Conservation (phyloP, 148 eudicot genomes). For the Nyssa sinensis region DNA sequence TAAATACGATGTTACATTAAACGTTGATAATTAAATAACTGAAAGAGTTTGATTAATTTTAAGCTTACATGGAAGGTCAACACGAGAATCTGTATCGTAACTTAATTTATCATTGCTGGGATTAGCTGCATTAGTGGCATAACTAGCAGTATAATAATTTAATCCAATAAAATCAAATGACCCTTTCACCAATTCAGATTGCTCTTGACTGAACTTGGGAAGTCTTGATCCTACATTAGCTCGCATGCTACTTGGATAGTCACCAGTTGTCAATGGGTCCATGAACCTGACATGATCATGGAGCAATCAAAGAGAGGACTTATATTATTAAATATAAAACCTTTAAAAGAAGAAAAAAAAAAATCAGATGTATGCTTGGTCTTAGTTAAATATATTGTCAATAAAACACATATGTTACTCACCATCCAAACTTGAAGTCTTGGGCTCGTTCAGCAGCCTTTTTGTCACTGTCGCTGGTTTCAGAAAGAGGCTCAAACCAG, state of each 20-base stretch:
- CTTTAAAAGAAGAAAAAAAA: too few relatives aligned
- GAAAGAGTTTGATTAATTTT: too few relatives aligned
- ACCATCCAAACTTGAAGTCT: neutral
- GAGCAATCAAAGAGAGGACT: too few relatives aligned
- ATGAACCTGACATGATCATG: too few relatives aligned
- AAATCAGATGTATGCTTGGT: too few relatives aligned
- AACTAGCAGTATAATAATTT: neutral
- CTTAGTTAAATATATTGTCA: too few relatives aligned
- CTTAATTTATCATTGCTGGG: neutral
- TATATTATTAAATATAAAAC: too few relatives aligned
- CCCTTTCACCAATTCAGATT: neutral
- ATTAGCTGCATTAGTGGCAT: too few relatives aligned
- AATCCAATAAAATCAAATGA: neutral
- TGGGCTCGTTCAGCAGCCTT: neutral
- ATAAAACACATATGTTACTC: neutral
- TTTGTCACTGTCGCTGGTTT: neutral
- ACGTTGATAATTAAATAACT: too few relatives aligned
- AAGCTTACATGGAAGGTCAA: neutral
- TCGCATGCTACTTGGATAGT: neutral
- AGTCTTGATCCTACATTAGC: too few relatives aligned
- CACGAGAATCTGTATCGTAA: neutral
- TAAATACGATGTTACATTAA: too few relatives aligned
- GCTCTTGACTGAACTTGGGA: neutral
- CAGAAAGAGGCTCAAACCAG: too few relatives aligned
- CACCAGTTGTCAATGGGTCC: neutral